Conservation (phyloP, 2,329 filamentous ascomycete species). For the Bisporella sp. region DNA sequence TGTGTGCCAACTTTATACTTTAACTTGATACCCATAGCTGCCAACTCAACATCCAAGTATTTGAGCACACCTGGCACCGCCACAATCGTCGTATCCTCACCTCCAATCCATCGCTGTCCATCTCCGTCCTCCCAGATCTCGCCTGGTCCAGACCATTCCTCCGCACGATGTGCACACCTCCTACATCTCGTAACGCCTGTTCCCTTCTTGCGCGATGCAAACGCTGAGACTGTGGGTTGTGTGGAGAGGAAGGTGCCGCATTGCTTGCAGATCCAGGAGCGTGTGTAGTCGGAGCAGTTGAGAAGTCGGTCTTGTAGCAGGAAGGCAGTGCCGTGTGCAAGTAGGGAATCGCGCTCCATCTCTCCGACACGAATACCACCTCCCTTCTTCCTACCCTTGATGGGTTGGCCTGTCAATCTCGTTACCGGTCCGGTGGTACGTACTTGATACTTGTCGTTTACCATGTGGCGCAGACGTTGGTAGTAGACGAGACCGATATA, state of each 20-base stretch:
- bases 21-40: conserved; percentile 92
- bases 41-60: conserved; percentile 90
- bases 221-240: conserved; percentile 67
- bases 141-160: conserved; percentile 42
- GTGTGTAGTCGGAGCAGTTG: conserved; percentile 93
- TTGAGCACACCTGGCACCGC: conserved; percentile 89
- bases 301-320: conserved; percentile 90
- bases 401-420: conserved; percentile 84
- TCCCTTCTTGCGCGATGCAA: conserved; percentile 56
- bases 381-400: conserved; percentile 93
- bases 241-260: conserved; percentile 91
- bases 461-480: conserved; percentile 97
- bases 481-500: conserved; percentile 98
- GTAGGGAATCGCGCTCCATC: conserved; percentile 94
- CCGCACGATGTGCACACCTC: conserved; percentile 53
- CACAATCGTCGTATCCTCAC: conserved; percentile 84
- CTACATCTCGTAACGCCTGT: conserved; percentile 71
- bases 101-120: conserved; percentile 77
- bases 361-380: conserved; percentile 98
- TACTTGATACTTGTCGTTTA: conserved; percentile 99
- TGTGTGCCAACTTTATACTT: conserved; percentile 68
- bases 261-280: conserved; percentile 79
- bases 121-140: conserved; percentile 92
- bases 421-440: conserved; percentile 92
- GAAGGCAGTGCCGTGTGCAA: conserved; percentile 94